Conservation (phyloP, 768 basidiomycete genomes). For the Suillus brevipes region DNA sequence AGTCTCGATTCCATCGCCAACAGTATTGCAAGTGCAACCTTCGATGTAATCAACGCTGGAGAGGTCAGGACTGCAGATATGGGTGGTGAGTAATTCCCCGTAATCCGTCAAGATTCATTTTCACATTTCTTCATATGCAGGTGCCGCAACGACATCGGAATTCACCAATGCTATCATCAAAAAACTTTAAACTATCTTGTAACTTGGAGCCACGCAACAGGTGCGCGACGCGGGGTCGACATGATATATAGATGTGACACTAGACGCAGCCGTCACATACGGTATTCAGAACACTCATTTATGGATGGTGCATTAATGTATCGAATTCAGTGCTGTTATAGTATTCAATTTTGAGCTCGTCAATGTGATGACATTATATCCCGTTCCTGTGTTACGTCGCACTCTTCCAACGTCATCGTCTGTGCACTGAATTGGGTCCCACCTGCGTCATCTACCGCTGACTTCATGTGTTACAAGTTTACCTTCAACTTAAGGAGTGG, state of each 20-base stretch:
- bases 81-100: conserved; percentile 64
- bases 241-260: conserved; percentile 4
- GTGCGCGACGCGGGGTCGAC: not conserved
- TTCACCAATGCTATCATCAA: conserved; percentile 93
- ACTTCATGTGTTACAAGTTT: conserved; percentile 13
- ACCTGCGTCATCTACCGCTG: conserved; percentile 37
- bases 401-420: conserved; percentile 46
- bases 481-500: conserved; percentile 9
- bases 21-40: conserved; percentile 87
- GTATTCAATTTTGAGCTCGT: conserved; percentile 28
- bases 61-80: conserved; percentile 93
- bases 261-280: conserved; percentile 6
- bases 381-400: conserved; percentile 51
- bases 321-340: conserved; percentile 18
- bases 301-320: conserved; percentile 21
- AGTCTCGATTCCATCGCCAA: conserved; percentile 94
- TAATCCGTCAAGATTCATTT: not conserved
- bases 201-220: not conserved
- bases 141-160: conserved; percentile 88
- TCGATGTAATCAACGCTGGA: conserved; percentile 86
- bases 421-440: conserved; percentile 3
- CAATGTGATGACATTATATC: conserved; percentile 42
- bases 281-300: conserved; percentile 10
- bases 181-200: conserved; percentile 48
- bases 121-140: conserved; percentile 37